These are phyloP conservation scores for Suillus discolor DNA, from an alignment of 768 basidiomycete species.

Conservation along the genomic window DNA sequence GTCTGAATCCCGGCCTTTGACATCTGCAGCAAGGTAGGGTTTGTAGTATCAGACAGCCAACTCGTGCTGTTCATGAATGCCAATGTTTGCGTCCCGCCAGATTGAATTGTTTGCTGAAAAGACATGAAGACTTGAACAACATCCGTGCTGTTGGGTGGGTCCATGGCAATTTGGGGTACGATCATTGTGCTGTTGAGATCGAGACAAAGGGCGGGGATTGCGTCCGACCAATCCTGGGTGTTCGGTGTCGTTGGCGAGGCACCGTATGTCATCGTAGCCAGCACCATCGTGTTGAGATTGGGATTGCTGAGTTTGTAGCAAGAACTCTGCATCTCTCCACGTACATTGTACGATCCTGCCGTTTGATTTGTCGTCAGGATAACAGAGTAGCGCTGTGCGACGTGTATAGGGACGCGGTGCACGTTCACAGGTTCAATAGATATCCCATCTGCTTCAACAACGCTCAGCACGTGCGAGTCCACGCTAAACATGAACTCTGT, in stretches of 20 bases:
- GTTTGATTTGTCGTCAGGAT: conserved; percentile 45
- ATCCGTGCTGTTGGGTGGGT: conserved; percentile 32
- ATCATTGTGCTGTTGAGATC: conserved; percentile 34
- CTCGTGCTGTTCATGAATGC: conserved; percentile 31
- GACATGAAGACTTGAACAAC: conserved; percentile 22
- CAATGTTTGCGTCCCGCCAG: conserved; percentile 27
- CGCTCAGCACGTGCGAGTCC: conserved; percentile 46
- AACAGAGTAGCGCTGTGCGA: conserved; percentile 56
- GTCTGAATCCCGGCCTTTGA: conserved; percentile 28
- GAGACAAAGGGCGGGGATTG: conserved; percentile 23
- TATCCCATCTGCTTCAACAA: conserved; percentile 53
- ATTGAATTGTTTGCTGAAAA: conserved; percentile 28
- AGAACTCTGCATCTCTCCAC: conserved; percentile 37
- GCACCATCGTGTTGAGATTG: conserved; percentile 30
- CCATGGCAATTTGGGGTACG: conserved; percentile 24
- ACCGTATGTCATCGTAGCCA: conserved; percentile 31
- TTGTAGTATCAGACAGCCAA: conserved; percentile 25
- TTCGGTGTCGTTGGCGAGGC: conserved; percentile 25
- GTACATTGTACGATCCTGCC: conserved; percentile 36
- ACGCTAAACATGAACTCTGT: conserved; percentile 47
- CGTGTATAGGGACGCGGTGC: conserved; percentile 40
- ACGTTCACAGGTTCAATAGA: conserved; percentile 41
- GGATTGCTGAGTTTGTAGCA: conserved; percentile 35
- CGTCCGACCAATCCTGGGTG: conserved; percentile 31
- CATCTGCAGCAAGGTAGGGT: conserved; percentile 33